Conservation (phyloP, 805 yeast species). For the Cephaloascus fragrans region DNA sequence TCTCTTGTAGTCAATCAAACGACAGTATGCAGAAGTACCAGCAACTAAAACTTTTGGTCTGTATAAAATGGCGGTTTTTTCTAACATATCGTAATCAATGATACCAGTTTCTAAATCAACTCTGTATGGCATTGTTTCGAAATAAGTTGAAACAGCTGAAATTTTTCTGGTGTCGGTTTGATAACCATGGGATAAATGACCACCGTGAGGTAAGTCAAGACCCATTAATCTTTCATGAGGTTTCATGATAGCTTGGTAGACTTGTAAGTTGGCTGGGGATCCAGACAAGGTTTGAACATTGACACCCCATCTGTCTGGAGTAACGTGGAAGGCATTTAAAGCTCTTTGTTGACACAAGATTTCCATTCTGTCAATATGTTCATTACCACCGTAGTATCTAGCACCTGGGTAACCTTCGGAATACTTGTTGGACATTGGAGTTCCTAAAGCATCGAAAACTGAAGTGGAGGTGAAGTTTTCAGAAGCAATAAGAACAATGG, state of each 20-base stretch:
- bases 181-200: conserved; percentile 97
- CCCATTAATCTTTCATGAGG: conserved; percentile 98
- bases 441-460: conserved; percentile 92
- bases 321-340: conserved; percentile 73
- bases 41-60: conserved; percentile 97
- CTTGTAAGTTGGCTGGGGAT: conserved; percentile 96
- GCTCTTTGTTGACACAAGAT: conserved; percentile 91
- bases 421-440: conserved; percentile 97
- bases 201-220: conserved; percentile 96
- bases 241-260: conserved; percentile 88
- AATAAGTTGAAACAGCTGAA: conserved; percentile 91
- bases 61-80: conserved; percentile 80
- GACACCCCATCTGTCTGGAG: conserved; percentile 89
- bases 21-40: conserved; percentile 97
- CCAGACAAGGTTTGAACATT: conserved; percentile 96
- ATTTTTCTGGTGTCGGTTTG: conserved; percentile 91
- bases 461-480: conserved; percentile 96
- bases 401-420: conserved; percentile 99
- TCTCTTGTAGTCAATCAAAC: conserved; percentile 92
- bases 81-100: conserved; percentile 93
- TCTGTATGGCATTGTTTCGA: conserved; percentile 98
- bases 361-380: conserved; percentile 92
- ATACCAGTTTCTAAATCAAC: conserved; percentile 86
- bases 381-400: conserved; percentile 98
- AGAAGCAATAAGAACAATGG: conserved; percentile 89